Evolutionary conservation across 2,329 filamentous ascomycete species (phyloP).

Genomic region (Sclerotinia minor): DNA sequence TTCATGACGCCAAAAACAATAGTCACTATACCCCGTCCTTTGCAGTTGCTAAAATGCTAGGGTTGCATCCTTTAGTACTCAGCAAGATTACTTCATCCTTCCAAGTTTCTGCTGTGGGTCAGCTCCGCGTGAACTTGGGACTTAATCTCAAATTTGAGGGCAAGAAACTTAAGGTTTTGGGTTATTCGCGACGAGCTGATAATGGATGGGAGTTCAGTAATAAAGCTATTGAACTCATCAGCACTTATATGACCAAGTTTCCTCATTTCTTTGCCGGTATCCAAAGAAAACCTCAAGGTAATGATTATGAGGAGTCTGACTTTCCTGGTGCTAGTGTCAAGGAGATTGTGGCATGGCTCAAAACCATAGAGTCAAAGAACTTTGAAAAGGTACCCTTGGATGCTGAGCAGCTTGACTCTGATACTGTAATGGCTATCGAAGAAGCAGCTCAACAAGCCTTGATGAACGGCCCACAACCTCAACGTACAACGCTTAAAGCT

Average conservation of each 20-base stretch:
- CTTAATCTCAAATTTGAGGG: slow-evolving; percentile 96
- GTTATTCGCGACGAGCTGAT: slow-evolving; percentile 83
- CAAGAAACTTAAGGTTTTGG: slow-evolving; percentile 91
- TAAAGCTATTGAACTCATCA: slow-evolving; percentile 76
- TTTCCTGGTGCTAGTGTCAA: slow-evolving; percentile 84
- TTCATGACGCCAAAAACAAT: slow-evolving; percentile 64
- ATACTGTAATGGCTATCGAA: slow-evolving; percentile 80
- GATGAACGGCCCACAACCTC: slow-evolving; percentile 52
- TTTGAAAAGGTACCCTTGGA: slow-evolving; percentile 96
- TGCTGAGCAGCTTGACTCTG: slow-evolving; percentile 92
- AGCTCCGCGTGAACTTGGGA: slow-evolving; percentile 79
- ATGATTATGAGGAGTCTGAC: slow-evolving; percentile 79
- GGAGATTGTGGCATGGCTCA: slow-evolving; percentile 92
- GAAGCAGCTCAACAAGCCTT: slow-evolving; percentile 66
- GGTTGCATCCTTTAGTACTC: slow-evolving; percentile 80
- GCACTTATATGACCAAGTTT: slow-evolving; percentile 89
- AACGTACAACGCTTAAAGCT: slow-evolving; percentile 70
- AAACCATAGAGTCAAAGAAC: slow-evolving; percentile 83
- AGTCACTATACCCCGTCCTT: slow-evolving; percentile 85
- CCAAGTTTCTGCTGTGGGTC: slow-evolving; percentile 76
- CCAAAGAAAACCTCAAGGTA: slow-evolving; percentile 79
- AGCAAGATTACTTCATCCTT: slow-evolving; percentile 97
- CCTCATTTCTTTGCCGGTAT: slow-evolving; percentile 94
- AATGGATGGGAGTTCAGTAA: slow-evolving; percentile 95
- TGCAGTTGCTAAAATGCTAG: slow-evolving; percentile 78